A percentile compares a stretch with the other conserved stretches of the same genome.
These are phyloP conservation scores for Vachellia collinsii DNA, from an alignment of 306 rosid species.

Conservation along the genomic window DNA sequence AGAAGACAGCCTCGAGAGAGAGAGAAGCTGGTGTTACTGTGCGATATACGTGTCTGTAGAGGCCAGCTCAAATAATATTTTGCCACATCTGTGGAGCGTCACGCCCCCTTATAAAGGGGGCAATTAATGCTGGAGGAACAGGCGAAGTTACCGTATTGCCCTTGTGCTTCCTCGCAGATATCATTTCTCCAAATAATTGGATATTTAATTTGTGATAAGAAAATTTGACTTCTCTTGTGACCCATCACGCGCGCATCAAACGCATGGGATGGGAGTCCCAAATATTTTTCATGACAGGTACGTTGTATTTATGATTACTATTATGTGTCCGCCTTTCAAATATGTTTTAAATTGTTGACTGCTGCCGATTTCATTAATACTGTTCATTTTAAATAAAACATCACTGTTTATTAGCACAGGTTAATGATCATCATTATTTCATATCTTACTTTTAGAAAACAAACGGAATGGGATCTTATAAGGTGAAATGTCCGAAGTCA, in stretches of 20 bases:
- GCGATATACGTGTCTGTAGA: background rate
- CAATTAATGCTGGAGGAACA: slow-evolving; percentile 12
- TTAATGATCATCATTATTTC: too few relatives aligned
- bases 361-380: too few relatives aligned
- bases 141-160: slow-evolving; percentile 51
- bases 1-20: slow-evolving; percentile 31
- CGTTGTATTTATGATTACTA: background rate
- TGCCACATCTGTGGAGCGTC: slow-evolving; percentile 46
- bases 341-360: background rate
- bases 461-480: too few relatives aligned
- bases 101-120: slow-evolving; percentile 48
- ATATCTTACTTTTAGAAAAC: too few relatives aligned
- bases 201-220: slow-evolving; percentile 16
- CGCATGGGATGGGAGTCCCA: background rate
- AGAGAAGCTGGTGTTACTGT: too few relatives aligned
- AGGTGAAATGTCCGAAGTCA: too few relatives aligned
- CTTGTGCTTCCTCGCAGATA: slow-evolving; percentile 30
- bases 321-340: background rate
- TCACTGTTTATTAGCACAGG: too few relatives aligned
- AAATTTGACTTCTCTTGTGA: background rate
- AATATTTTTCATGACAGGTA: background rate
- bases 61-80: slow-evolving; percentile 22
- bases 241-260: background rate
- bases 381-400: too few relatives aligned
- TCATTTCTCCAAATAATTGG: slow-evolving; percentile 8